These are phyloP conservation scores for Chaetothyriales sp. DNA, from an alignment of 2,329 filamentous ascomycete genomes.

Conservation along the genomic window DNA sequence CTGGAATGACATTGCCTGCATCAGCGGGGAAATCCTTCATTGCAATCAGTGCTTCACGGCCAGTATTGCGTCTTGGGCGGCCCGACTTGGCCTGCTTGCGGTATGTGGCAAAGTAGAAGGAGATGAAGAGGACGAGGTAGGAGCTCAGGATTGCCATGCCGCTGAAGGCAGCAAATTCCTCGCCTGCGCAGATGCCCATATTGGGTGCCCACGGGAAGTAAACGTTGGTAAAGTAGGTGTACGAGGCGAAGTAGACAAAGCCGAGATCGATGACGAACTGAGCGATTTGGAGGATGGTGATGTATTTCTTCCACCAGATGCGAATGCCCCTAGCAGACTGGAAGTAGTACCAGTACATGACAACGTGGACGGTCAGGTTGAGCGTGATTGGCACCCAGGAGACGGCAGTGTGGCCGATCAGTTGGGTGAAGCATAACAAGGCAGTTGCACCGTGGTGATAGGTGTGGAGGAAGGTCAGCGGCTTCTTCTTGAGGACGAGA, in stretches of 20 bases:
- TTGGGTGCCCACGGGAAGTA: slow-evolving; percentile 83
- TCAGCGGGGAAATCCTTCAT: slow-evolving; percentile 58
- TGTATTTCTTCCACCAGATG: slow-evolving; percentile 99
- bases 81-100: slow-evolving; percentile 46
- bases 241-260: slow-evolving; percentile 98
- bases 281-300: slow-evolving; percentile 90
- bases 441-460: slow-evolving; percentile 97
- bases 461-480: slow-evolving; percentile 94
- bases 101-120: slow-evolving; percentile 96
- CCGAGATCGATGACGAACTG: slow-evolving; percentile 96
- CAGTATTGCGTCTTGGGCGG: slow-evolving; percentile 42
- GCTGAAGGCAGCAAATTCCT: slow-evolving; percentile 90
- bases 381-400: slow-evolving; percentile 90
- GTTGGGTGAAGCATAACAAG: slow-evolving; percentile 93
- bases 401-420: slow-evolving; percentile 81
- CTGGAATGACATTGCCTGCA: slow-evolving; percentile 6
- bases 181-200: slow-evolving; percentile 73
- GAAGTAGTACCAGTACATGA: slow-evolving; percentile 99
- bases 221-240: slow-evolving; percentile 88
- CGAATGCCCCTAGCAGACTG: slow-evolving; percentile 88
- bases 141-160: slow-evolving; percentile 86
- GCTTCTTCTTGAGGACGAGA: slow-evolving; percentile 99
- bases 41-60: slow-evolving; percentile 74
- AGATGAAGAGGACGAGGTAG: slow-evolving; percentile 96
- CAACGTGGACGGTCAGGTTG: slow-evolving; percentile 87